Percentiles rank a stretch among this genome's conserved stretches.
Evolutionary conservation across 2,329 filamentous ascomycete species (phyloP).

Genomic region (Coniochaeta hoffmannii): DNA sequence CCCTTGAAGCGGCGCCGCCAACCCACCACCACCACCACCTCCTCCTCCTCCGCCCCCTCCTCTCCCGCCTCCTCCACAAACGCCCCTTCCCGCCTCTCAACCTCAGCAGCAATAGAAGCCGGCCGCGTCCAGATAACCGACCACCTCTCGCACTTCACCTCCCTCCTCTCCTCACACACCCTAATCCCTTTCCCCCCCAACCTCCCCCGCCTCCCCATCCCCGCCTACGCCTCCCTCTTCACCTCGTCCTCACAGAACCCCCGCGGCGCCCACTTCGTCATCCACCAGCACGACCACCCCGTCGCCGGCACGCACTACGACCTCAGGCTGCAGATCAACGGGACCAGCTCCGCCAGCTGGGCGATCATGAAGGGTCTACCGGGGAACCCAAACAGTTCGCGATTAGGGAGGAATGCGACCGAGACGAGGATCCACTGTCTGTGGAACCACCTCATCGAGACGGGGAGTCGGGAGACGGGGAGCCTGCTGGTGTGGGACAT

Average conservation of each 20-base stretch:
- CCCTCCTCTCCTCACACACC: conserved; percentile 20
- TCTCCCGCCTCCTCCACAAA: neutral
- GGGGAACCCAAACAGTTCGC: conserved; percentile 48
- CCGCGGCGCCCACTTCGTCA: conserved; percentile 51
- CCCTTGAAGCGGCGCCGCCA: neutral
- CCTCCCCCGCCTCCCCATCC: conserved; percentile 26
- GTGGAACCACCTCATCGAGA: conserved; percentile 57
- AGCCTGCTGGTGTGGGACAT: conserved; percentile 58
- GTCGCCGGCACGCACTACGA: conserved; percentile 63
- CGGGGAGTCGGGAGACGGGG: conserved; percentile 44
- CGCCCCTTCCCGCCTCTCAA: neutral
- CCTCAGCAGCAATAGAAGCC: conserved; percentile 31
- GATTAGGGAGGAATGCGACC: conserved; percentile 50
- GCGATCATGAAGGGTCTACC: conserved; percentile 56
- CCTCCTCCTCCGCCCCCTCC: neutral
- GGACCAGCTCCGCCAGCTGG: conserved; percentile 57
- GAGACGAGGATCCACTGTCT: conserved; percentile 56
- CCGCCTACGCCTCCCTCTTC: conserved; percentile 29
- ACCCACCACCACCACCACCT: neutral
- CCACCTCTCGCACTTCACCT: conserved; percentile 31
- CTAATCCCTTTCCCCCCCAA: conserved; percentile 4
- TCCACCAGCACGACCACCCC: conserved; percentile 69
- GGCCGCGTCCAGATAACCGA: conserved; percentile 27
- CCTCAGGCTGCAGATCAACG: conserved; percentile 61
- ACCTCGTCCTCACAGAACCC: conserved; percentile 19